Conservation (phyloP, 345 rosid species). For the Turnera subulata region DNA sequence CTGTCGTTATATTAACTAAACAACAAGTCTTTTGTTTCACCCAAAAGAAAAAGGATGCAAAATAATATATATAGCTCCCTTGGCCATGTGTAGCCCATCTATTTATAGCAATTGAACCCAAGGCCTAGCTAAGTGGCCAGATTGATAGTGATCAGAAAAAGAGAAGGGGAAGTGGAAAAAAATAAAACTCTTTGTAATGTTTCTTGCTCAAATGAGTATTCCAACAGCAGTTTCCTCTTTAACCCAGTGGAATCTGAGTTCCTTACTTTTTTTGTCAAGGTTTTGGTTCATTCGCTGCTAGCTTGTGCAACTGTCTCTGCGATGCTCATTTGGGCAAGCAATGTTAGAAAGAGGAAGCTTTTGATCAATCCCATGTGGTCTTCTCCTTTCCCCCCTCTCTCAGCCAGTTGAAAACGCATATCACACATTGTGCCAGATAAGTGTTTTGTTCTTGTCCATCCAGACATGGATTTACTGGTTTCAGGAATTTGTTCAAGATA, state of each 20-base stretch:
- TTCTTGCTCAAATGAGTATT: slow-evolving; percentile 64
- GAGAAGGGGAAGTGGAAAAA: neutral
- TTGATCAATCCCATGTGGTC: neutral
- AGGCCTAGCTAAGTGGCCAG: neutral
- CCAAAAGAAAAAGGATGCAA: too few relatives aligned
- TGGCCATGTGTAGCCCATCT: neutral
- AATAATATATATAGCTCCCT: too few relatives aligned
- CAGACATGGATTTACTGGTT: too few relatives aligned
- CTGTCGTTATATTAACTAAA: neutral
- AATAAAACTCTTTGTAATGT: slow-evolving; percentile 26
- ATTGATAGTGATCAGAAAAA: neutral
- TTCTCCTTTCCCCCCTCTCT: too few relatives aligned
- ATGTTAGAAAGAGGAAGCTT: slow-evolving; percentile 26
- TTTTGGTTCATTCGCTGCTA: neutral
- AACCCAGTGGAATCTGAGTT: neutral
- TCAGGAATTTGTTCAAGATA: too few relatives aligned
- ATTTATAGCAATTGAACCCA: slow-evolving; percentile 4
- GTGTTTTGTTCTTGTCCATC: too few relatives aligned
- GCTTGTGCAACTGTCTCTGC: slow-evolving; percentile 24
- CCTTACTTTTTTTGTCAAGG: neutral
- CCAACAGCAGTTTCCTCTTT: slow-evolving; percentile 21
- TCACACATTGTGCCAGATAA: too few relatives aligned
- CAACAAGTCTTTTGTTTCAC: too few relatives aligned
- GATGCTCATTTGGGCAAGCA: slow-evolving; percentile 45
- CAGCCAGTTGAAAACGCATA: too few relatives aligned